phyloP scores from a whole-genome alignment of 1,284 basidiomycete genomes.

The Trichosporon coremiiforme region DNA sequence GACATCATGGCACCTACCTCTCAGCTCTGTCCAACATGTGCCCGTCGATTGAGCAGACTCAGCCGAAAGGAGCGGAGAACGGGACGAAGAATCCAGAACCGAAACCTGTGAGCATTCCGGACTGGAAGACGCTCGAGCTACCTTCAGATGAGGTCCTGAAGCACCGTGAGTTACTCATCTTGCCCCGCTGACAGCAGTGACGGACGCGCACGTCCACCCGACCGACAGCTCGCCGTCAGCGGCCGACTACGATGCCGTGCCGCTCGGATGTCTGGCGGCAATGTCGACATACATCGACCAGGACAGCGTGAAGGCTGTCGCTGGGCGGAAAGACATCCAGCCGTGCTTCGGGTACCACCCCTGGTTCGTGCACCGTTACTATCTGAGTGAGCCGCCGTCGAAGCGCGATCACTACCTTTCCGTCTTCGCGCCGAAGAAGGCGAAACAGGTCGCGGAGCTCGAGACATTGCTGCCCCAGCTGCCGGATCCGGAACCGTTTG shows the following conservation, averaged over 20 bases:
- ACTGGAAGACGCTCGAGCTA: conserved; percentile 43
- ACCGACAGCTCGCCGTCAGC: conserved; percentile 41
- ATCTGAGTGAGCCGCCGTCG: conserved; percentile 36
- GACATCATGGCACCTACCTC: neutral
- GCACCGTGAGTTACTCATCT: conserved; percentile 34
- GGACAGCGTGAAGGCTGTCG: conserved; percentile 33
- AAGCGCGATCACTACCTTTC: conserved; percentile 55
- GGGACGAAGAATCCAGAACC: neutral
- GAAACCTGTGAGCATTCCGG: conserved; percentile 26
- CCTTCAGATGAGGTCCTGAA: conserved; percentile 34
- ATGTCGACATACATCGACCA: conserved; percentile 55
- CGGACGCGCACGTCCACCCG: conserved; percentile 58
- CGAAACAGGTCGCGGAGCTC: conserved; percentile 30
- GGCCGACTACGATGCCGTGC: conserved; percentile 36
- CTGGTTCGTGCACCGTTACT: conserved; percentile 58
- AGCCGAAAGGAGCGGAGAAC: neutral
- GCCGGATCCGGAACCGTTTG: conserved; percentile 49
- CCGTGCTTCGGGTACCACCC: conserved; percentile 56
- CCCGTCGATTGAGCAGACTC: neutral
- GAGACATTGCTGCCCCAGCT: conserved; percentile 40
- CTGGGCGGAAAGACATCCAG: neutral
- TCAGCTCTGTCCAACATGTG: neutral
- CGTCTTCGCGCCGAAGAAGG: conserved; percentile 47
- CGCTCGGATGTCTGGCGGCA: conserved; percentile 47
- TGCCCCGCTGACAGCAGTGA: conserved; percentile 38